These are phyloP conservation scores for Apophysomyces ossiformis DNA, from an alignment of 371 early-diverging fungal genomes.

Conservation along the genomic window DNA sequence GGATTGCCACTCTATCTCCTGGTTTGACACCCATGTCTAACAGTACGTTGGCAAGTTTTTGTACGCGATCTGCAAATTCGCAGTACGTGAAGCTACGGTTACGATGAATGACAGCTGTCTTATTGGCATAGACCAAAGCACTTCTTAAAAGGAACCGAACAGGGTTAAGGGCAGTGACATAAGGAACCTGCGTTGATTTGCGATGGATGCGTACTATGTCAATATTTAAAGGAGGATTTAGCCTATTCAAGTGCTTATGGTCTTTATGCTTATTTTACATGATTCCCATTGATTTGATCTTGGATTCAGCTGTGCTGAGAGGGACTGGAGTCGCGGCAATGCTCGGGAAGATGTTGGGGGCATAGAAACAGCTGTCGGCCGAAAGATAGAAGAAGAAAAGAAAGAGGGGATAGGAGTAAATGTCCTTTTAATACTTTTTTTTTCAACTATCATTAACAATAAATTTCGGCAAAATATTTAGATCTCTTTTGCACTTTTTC, in stretches of 20 bases:
- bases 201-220: slow-evolving; percentile 1
- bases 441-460: not conserved
- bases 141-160: slow-evolving; percentile 44
- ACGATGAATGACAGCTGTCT: slow-evolving; percentile 39
- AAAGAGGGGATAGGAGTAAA: not conserved
- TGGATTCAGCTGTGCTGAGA: slow-evolving; percentile 1
- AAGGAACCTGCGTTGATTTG: not conserved
- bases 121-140: slow-evolving; percentile 42
- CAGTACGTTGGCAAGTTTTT: slow-evolving; percentile 37
- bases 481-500: not conserved
- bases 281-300: not conserved
- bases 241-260: too few species aligned
- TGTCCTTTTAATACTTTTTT: not conserved
- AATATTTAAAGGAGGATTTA: not conserved
- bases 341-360: not conserved
- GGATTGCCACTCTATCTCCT: slow-evolving; percentile 40
- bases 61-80: slow-evolving; percentile 37
- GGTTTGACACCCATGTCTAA: slow-evolving; percentile 9
- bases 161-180: slow-evolving; percentile 32
- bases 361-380: not conserved
- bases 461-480: not conserved
- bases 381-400: not conserved
- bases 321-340: not conserved
- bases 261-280: not conserved
- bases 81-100: slow-evolving; percentile 33